Evolutionary conservation across 2,329 filamentous ascomycete genomes (phyloP), one percentile per base, ranked within the genome.

Genomic region (Fusarium transvaalense): DNA sequence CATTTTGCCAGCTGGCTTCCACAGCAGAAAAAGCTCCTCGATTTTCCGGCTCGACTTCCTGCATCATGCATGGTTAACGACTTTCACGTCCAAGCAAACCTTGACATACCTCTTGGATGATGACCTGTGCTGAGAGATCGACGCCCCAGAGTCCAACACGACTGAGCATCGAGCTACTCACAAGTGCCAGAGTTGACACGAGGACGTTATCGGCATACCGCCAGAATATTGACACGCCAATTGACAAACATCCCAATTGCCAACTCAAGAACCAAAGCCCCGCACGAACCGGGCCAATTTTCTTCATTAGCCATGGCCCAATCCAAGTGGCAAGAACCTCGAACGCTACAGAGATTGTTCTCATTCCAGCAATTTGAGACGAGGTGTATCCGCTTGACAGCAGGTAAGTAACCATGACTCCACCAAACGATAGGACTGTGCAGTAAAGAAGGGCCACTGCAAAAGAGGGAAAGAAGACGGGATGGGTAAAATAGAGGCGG

Each of bases 211-310:
- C 69, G 3, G 67, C 74, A 51, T 68, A 71, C 12, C 17, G 50
- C 66, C 81, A 81, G 69, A 86, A 86, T 19, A 81, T 75, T 3
- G 74, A 69, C 5, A 83, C 76, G 0, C 82, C 86, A 0, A 75
- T 79, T 2, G 79, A 80, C 6, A 89, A 78, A 68, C 84, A 88
- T 4, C 81, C 58, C n/a, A 90, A 80, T 74, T 93, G 90, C 86
- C 89, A 92, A 56, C 85, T 89, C 12, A 90, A 74, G 65, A 88
- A 88, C 92, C 92, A 94, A 5, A 93, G 82, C 0, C 91, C 92
- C 0, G 86, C 83, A n/a, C 92, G 81, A 10, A 92, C 81, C 1
- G 84, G 79, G 0, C 89, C 88, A 38, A 90, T 84, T 38, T 77
- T 78, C 4, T 69, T 71, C 82, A 88, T 89, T 15, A 90, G 74